A percentile compares a stretch with the other conserved stretches of the same genome.
phyloP scores from a whole-genome alignment of 345 rosid species.

The Anacardium occidentale region DNA sequence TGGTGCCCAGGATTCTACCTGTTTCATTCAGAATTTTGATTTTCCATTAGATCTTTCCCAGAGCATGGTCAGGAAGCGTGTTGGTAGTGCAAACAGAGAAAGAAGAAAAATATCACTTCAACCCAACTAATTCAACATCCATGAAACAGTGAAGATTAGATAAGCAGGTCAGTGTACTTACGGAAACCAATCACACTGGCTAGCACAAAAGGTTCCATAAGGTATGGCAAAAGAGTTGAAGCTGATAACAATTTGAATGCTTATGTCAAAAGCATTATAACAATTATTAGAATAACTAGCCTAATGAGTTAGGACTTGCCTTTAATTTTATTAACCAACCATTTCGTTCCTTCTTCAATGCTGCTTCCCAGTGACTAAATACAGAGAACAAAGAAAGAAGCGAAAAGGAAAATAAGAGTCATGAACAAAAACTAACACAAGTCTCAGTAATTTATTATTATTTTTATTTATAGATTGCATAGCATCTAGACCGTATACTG shows the following conservation, averaged over 20 bases:
- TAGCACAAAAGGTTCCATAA: too few species aligned
- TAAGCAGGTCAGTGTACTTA: too few species aligned
- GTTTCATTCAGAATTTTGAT: background rate
- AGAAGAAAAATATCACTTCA: too few species aligned
- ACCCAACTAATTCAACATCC: too few species aligned
- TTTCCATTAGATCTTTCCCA: background rate
- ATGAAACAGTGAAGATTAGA: too few species aligned
- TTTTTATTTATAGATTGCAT: background rate
- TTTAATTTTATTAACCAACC: conserved; percentile 93
- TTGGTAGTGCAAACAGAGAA: too few species aligned
- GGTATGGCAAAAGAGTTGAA: too few species aligned
- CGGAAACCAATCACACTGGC: too few species aligned
- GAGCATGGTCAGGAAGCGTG: too few species aligned
- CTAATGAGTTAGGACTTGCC: conserved; percentile 41
- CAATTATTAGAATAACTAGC: background rate
- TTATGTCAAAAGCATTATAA: too few species aligned
- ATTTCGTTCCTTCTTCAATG: conserved; percentile 87
- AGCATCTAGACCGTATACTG: background rate
- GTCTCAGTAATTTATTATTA: background rate
- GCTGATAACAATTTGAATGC: too few species aligned
- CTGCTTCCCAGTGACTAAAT: conserved; percentile 73
- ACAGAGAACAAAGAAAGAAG: background rate
- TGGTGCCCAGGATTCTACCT: too few species aligned
- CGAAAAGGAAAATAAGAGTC: background rate
- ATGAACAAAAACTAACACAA: background rate